Conservation (phyloP, 306 rosid genomes). For the Datisca glomerata region DNA sequence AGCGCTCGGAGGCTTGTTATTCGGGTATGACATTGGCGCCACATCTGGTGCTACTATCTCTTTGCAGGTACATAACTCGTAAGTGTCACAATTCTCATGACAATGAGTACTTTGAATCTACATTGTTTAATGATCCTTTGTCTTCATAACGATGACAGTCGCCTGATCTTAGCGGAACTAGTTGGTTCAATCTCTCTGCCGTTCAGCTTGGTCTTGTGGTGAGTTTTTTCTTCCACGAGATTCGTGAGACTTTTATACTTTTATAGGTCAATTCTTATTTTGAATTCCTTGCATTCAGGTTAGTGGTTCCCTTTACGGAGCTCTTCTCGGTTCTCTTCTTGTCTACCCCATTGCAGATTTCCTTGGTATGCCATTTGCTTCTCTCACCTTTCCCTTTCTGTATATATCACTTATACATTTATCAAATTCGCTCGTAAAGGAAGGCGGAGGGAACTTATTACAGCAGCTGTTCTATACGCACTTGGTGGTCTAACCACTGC, state of each 20-base stretch:
- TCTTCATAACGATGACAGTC: constrained; percentile 43
- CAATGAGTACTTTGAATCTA: constrained; percentile 5
- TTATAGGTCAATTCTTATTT: neutral
- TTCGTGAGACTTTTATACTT: constrained; percentile 3
- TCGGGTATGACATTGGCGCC: constrained; percentile 95
- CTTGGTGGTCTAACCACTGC: constrained; percentile 63
- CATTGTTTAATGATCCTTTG: neutral
- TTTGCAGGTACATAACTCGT: constrained; percentile 46
- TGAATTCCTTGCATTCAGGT: constrained; percentile 28
- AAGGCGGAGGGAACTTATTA: constrained; percentile 71
- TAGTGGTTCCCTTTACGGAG: constrained; percentile 92
- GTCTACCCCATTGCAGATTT: constrained; percentile 77
- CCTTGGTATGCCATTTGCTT: constrained; percentile 47
- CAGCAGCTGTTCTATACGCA: constrained; percentile 50
- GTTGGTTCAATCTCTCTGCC: constrained; percentile 74
- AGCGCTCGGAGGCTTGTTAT: constrained; percentile 93
- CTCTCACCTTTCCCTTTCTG: constrained; percentile 9
- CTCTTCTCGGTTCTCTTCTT: constrained; percentile 79
- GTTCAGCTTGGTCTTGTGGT: constrained; percentile 95
- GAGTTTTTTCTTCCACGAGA: constrained; percentile 20
- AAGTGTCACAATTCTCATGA: constrained; percentile 3
- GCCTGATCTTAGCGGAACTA: constrained; percentile 73
- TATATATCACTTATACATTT: constrained; percentile 15
- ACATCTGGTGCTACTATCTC: constrained; percentile 90
- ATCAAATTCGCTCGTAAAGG: constrained; percentile 29